Percentiles rank a stretch among this genome's conserved stretches.
Conservation (phyloP, 441 rosid genomes). For the Isatis lusitanica region DNA sequence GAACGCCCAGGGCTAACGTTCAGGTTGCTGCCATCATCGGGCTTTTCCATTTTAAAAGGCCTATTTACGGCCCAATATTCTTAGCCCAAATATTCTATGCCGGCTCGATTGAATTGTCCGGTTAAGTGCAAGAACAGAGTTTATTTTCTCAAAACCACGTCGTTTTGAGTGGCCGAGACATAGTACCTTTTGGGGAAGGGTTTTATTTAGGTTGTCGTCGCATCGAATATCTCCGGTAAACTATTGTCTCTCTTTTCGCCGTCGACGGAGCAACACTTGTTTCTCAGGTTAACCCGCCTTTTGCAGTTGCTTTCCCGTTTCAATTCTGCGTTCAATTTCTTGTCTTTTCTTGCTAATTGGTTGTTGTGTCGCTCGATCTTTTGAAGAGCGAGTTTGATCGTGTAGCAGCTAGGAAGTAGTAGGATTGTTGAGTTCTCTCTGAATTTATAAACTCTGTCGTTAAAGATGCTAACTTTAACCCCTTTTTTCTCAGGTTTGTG, state of each 20-base stretch:
- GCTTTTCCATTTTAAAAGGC: background rate
- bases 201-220: constrained; percentile 28
- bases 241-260: background rate
- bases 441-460: too few species aligned
- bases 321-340: background rate
- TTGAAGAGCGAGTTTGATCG: background rate
- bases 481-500: too few species aligned
- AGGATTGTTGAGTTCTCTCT: too few species aligned
- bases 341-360: background rate
- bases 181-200: too few species aligned
- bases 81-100: background rate
- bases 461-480: too few species aligned
- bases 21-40: background rate
- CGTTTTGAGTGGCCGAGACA: too few species aligned
- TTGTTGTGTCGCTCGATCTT: background rate
- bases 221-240: constrained; percentile 26
- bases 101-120: background rate
- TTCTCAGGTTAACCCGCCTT: constrained; percentile 5
- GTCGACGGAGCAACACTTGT: background rate
- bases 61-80: background rate
- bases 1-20: too few species aligned
- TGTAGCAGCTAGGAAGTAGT: background rate
- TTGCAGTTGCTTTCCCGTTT: background rate
- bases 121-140: background rate
- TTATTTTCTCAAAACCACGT: background rate